Evolutionary conservation across 345 rosid genomes (phyloP).

Genomic region (Excoecaria agallocha): DNA sequence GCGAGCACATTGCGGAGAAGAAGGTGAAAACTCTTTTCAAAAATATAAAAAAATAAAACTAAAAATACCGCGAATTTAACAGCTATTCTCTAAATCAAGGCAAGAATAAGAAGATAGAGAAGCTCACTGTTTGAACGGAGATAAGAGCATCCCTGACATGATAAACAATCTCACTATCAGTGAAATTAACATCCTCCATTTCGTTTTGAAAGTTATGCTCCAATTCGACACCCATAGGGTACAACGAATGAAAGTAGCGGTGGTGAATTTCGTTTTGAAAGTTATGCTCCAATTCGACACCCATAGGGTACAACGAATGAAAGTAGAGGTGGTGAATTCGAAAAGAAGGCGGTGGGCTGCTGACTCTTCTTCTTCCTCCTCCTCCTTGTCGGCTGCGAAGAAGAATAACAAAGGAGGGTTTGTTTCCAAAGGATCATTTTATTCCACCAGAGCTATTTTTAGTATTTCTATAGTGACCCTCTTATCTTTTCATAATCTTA

Average conservation of each 20-base stretch:
- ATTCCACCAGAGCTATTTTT: background rate
- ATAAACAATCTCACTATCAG: constrained; percentile 46
- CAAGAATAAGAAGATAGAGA: background rate
- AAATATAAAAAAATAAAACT: background rate
- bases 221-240: constrained; percentile 18
- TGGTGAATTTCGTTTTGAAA: background rate
- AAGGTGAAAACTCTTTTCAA: background rate
- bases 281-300: constrained; percentile 8
- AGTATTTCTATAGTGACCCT: background rate
- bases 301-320: background rate
- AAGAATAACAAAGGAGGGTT: constrained; percentile 5
- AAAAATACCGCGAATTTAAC: too few relatives aligned
- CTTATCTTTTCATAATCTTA: background rate
- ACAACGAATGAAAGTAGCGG: too few relatives aligned
- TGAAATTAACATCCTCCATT: constrained; percentile 33
- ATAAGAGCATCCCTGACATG: constrained; percentile 53
- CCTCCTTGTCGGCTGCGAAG: background rate
- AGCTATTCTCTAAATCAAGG: too few relatives aligned
- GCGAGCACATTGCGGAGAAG: too few relatives aligned
- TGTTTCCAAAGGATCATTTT: background rate
- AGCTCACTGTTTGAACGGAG: constrained; percentile 37
- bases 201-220: background rate
- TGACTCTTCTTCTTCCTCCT: constrained; percentile 3
- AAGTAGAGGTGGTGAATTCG: too few relatives aligned
- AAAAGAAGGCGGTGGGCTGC: background rate